Evolutionary conservation across 2,329 filamentous ascomycete genomes (phyloP), one percentile per base, ranked within the genome.

Genomic region (Ophiocordyceps sinensis): DNA sequence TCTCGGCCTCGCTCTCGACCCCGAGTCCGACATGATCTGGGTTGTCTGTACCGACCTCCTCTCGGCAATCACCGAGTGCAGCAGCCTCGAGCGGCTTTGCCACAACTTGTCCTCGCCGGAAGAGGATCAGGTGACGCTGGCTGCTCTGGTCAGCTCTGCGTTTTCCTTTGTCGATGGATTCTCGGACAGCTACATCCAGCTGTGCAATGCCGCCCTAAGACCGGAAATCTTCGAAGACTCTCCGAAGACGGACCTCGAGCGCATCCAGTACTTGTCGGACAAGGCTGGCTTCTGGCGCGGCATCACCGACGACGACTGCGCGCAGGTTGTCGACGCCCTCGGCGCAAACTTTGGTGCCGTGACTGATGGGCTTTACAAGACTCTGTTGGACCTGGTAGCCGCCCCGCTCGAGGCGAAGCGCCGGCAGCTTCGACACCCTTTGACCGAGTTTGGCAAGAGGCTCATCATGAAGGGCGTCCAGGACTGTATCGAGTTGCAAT

Each of bases 1-100:
- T 0, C 63, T 96, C 36, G 79, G 84, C 1, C 66, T 96, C 36
- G 75, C 79, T 1, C 78, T 85, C 42, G 91, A 96, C 52, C 59
- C 71, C 1, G 70, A 75, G 38, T 70, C 73, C 10, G 79, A 81
- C 39, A 73, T 88, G 64, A 75, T 85, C 2, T 95, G 87, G 86
- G 72, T 93, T 37, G 71, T 94, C 5, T 82, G 86, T 51, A 79
- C 88, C 1, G 88, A 95, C 59, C 77, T 82, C 28, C 68, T 93
- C 38, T 82, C 85, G 4, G 78, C 83, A 3, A 72, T 96, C 40
- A 73, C 89, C 46, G 77, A 82, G 52, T 94, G 85, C 62, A 91
- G 80, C 56, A 69, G 73, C 38, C 65, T 89, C 14, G 91, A 98
- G 59, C 66, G 77, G 5, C 69, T 94, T 11, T 73, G 74, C 47